phyloP scores from a whole-genome alignment of 2,329 filamentous ascomycete species.

The Arachnomyces sp. region DNA sequence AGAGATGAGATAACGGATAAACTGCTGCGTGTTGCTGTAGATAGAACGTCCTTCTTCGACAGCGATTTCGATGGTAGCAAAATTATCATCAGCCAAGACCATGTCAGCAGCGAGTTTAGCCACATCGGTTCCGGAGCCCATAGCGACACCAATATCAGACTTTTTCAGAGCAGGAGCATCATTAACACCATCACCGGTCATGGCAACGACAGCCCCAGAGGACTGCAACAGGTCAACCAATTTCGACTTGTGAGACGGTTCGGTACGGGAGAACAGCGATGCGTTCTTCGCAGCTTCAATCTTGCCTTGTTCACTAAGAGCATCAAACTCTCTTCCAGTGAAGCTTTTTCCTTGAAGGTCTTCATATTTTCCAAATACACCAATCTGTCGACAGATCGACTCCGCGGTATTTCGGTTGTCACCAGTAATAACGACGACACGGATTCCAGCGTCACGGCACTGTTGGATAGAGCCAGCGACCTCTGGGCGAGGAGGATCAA shows the following conservation, averaged over 20 bases:
- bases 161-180: constrained; percentile 97
- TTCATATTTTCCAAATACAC: constrained; percentile 76
- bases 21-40: constrained; percentile 99
- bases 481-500: constrained; percentile 91
- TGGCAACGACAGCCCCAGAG: constrained; percentile 88
- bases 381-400: constrained; percentile 95
- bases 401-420: constrained; percentile 98
- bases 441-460: constrained; percentile 88
- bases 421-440: constrained; percentile 95
- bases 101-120: constrained; percentile 95
- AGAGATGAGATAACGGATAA: constrained; percentile 97
- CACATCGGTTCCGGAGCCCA: constrained; percentile 96
- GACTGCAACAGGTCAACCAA: constrained; percentile 94
- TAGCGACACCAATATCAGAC: constrained; percentile 96
- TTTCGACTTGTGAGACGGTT: constrained; percentile 94
- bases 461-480: constrained; percentile 78
- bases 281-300: constrained; percentile 76
- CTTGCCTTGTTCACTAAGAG: constrained; percentile 69
- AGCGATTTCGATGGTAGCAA: constrained; percentile 91
- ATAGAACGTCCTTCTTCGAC: constrained; percentile 97
- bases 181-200: constrained; percentile 98
- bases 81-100: constrained; percentile 98
- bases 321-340: constrained; percentile 91
- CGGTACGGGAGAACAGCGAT: constrained; percentile 90
- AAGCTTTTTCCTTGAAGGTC: constrained; percentile 86